phyloP scores from a whole-genome alignment of 202 grass and related monocot species.

The Brachypodium distachyon region DNA sequence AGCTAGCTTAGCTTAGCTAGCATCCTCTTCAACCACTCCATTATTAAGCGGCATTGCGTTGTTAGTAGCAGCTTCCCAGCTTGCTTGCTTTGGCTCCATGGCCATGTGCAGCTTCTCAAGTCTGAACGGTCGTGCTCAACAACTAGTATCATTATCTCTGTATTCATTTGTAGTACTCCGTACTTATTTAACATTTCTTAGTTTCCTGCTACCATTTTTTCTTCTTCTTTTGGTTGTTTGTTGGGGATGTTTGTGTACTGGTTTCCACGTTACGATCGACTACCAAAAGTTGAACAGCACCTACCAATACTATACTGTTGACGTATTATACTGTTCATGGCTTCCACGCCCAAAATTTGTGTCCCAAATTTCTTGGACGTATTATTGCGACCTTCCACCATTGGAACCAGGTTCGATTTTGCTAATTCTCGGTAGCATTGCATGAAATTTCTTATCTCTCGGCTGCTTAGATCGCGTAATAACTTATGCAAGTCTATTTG shows the following conservation, averaged over 20 bases:
- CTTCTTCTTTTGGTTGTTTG: neutral
- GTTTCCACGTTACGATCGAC: neutral
- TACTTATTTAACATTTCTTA: too few species aligned
- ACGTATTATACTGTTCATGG: neutral
- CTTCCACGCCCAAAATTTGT: neutral
- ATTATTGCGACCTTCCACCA: neutral
- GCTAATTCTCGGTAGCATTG: neutral
- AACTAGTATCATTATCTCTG: neutral
- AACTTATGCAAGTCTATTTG: too few species aligned
- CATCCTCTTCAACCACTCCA: neutral
- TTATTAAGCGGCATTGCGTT: neutral
- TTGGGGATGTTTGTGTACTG: slow-evolving; percentile 5
- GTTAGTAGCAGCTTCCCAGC: neutral
- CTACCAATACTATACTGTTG: too few species aligned
- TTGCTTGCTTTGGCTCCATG: neutral
- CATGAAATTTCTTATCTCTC: too few species aligned
- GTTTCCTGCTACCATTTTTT: neutral
- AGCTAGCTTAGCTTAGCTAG: neutral
- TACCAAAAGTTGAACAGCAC: neutral
- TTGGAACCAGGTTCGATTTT: neutral
- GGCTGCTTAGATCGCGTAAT: too few species aligned
- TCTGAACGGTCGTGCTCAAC: neutral
- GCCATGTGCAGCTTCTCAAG: neutral
- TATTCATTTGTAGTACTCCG: too few species aligned
- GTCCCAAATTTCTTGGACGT: neutral